These are phyloP conservation scores for Pyricularia sp. DNA, from an alignment of 2,329 filamentous ascomycete species.

Conservation along the genomic window DNA sequence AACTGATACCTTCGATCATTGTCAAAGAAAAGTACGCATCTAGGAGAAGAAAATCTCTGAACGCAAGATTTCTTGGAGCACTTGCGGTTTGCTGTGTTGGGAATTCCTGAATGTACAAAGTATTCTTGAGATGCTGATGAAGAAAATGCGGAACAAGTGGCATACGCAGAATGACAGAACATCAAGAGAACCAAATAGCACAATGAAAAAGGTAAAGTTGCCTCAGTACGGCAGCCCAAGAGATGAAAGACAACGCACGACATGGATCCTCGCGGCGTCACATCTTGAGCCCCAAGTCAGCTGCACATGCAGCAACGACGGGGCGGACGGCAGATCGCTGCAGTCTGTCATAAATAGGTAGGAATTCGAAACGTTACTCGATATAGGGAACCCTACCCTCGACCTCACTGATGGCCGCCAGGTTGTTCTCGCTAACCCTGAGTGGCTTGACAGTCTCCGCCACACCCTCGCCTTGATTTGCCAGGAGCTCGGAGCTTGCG, in stretches of 20 bases:
- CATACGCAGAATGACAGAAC: neutral
- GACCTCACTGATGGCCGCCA: slow-evolving; percentile 43
- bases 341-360: neutral
- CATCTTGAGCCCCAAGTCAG: neutral
- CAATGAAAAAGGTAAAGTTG: neutral
- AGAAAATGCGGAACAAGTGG: neutral
- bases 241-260: neutral
- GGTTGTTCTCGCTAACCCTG: slow-evolving; percentile 42
- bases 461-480: slow-evolving; percentile 21
- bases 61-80: neutral
- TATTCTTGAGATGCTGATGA: neutral
- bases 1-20: no score
- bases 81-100: neutral
- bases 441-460: slow-evolving; percentile 9
- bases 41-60: neutral
- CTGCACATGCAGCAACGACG: no score
- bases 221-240: neutral
- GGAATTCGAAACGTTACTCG: neutral
- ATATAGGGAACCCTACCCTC: slow-evolving; percentile 39
- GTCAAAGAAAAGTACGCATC: no score
- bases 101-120: neutral
- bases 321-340: no score
- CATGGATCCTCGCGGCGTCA: neutral
- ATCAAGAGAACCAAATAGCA: neutral
- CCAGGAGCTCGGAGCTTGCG: slow-evolving; percentile 15